These are phyloP conservation scores for Plenodomus biglobosus DNA, from an alignment of 2,329 filamentous ascomycete genomes.

Conservation along the genomic window DNA sequence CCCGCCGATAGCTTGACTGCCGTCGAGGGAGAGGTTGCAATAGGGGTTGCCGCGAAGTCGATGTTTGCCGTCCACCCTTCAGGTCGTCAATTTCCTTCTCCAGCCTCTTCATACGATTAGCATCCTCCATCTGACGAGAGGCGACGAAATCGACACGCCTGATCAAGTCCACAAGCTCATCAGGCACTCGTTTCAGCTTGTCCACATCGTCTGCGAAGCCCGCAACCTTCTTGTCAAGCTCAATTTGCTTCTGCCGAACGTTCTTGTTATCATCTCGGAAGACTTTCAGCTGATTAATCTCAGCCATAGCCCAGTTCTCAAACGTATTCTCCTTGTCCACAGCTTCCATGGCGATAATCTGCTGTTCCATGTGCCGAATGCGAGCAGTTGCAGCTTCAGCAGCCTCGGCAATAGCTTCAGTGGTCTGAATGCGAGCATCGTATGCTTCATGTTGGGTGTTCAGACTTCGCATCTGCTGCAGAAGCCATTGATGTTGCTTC, in stretches of 20 bases:
- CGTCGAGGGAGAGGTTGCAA: background rate
- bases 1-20: background rate
- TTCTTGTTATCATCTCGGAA: conserved; percentile 21
- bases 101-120: conserved; percentile 8
- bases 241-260: conserved; percentile 19
- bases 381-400: conserved; percentile 16
- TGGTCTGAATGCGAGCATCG: conserved; percentile 21
- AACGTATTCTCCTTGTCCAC: conserved; percentile 24
- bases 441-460: conserved; percentile 27
- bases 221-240: conserved; percentile 14
- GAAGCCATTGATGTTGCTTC: conserved; percentile 41
- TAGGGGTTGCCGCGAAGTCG: background rate
- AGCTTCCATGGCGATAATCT: conserved; percentile 27
- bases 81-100: conserved; percentile 11
- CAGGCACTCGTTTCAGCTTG: conserved; percentile 4
- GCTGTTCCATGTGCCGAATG: conserved; percentile 18
- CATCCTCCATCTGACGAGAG: conserved; percentile 7
- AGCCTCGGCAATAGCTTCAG: conserved; percentile 21
- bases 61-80: background rate
- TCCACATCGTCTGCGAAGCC: conserved; percentile 12
- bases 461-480: conserved; percentile 40
- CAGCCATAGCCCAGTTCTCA: conserved; percentile 19
- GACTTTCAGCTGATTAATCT: conserved; percentile 14
- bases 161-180: conserved; percentile 3
- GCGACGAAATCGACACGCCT: conserved; percentile 20